phyloP scores from a whole-genome alignment of 2,329 filamentous ascomycete genomes.

The Epichloe elymi region DNA sequence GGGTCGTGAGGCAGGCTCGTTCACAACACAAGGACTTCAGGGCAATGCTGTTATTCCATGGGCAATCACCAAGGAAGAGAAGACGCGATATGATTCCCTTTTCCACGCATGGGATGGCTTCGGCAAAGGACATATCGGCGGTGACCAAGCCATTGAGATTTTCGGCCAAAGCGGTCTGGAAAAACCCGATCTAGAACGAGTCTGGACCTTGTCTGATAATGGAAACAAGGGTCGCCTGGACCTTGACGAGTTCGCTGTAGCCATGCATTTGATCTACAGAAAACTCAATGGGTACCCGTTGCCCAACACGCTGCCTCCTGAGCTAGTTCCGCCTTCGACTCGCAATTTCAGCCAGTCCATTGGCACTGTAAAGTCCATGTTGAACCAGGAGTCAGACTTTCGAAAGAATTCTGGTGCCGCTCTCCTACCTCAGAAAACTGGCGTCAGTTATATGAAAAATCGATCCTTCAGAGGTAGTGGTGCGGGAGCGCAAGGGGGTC shows the following conservation, averaged over 20 bases:
- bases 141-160: constrained; percentile 89
- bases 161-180: constrained; percentile 92
- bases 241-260: constrained; percentile 93
- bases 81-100: constrained; percentile 87
- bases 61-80: constrained; percentile 98
- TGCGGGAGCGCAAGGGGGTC: constrained; percentile 42
- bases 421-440: constrained; percentile 85
- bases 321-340: constrained; percentile 88
- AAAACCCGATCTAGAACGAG: constrained; percentile 75
- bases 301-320: constrained; percentile 73
- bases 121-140: constrained; percentile 80
- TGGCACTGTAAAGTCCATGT: constrained; percentile 78
- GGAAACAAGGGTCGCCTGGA: constrained; percentile 90
- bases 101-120: constrained; percentile 97
- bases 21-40: constrained; percentile 73
- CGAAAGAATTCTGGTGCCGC: constrained; percentile 83
- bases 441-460: constrained; percentile 94
- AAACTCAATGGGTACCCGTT: constrained; percentile 93
- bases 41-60: constrained; percentile 95
- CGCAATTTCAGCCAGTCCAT: constrained; percentile 88
- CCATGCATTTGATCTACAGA: constrained; percentile 97
- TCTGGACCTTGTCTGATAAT: constrained; percentile 91
- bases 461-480: constrained; percentile 71
- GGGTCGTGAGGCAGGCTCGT: constrained; percentile 71
- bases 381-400: constrained; percentile 78